phyloP scores from a whole-genome alignment of 805 yeast species.

The Zygosaccharomyces siamensis region DNA sequence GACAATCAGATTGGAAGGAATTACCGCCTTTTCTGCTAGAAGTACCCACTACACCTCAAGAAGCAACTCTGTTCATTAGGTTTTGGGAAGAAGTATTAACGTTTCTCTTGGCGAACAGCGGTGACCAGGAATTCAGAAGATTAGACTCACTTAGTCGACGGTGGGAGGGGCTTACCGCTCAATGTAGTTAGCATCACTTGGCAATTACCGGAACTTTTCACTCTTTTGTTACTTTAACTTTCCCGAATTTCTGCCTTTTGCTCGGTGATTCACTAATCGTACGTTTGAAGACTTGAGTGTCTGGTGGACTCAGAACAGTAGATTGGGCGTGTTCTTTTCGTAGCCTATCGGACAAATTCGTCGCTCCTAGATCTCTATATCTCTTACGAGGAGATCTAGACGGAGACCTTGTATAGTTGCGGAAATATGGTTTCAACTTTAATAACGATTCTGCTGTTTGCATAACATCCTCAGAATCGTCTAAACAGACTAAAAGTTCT shows the following conservation, averaged over 20 bases:
- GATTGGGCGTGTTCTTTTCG: slow-evolving; percentile 1
- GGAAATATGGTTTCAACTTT: slow-evolving; percentile 4
- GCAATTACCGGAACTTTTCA: neutral
- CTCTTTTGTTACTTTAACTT: slow-evolving; percentile 11
- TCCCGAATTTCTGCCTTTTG: slow-evolving; percentile 15
- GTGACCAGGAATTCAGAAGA: slow-evolving; percentile 24
- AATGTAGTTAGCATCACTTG: neutral
- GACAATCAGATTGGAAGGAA: slow-evolving; percentile 26
- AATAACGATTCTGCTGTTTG: slow-evolving; percentile 6
- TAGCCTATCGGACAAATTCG: slow-evolving; percentile 7
- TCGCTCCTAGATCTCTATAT: slow-evolving; percentile 1
- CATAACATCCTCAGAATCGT: slow-evolving; percentile 2
- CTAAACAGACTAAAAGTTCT: slow-evolving; percentile 5
- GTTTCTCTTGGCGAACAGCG: slow-evolving; percentile 40
- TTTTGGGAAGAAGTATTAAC: slow-evolving; percentile 50
- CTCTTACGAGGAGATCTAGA: slow-evolving; percentile 8
- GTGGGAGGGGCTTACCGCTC: slow-evolving; percentile 5
- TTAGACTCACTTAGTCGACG: slow-evolving; percentile 4
- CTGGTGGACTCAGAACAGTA: neutral
- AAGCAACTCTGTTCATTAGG: slow-evolving; percentile 39
- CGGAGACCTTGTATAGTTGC: slow-evolving; percentile 2
- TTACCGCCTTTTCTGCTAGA: slow-evolving; percentile 20
- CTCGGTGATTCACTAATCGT: slow-evolving; percentile 11
- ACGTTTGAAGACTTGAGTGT: slow-evolving; percentile 5
- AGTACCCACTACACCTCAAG: slow-evolving; percentile 31